phyloP scores from a whole-genome alignment of 805 yeast genomes.

The Kazachstania africana region DNA sequence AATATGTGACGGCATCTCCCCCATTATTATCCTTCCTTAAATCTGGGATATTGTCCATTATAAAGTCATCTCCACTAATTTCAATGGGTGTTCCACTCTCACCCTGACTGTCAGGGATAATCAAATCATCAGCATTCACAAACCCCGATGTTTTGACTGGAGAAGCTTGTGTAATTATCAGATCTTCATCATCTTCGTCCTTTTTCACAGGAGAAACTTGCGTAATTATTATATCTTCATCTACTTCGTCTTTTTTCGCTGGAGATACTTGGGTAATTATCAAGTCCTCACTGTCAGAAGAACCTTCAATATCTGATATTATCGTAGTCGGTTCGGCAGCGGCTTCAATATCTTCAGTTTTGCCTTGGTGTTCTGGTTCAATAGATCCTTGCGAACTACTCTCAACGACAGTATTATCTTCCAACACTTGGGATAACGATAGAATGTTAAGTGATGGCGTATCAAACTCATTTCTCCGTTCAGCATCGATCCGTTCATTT shows the following conservation, averaged over 20 bases:
- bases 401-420: conserved; percentile 4
- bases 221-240: too few species aligned
- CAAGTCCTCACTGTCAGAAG: not conserved
- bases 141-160: too few species aligned
- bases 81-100: too few species aligned
- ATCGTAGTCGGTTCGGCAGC: not conserved
- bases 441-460: conserved; percentile 9
- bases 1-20: not conserved
- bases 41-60: not conserved
- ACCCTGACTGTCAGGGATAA: conserved; percentile 4
- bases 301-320: not conserved
- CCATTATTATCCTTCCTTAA: not conserved
- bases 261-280: too few species aligned
- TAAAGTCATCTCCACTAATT: too few species aligned
- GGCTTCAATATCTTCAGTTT: not conserved
- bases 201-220: too few species aligned
- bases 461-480: too few species aligned
- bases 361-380: not conserved
- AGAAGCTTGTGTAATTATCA: too few species aligned
- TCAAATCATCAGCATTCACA: conserved; percentile 1
- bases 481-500: too few species aligned
- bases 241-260: too few species aligned
- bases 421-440: conserved; percentile 21
- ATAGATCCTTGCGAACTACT: too few species aligned
- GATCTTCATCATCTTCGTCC: too few species aligned